A percentile compares a stretch with the other conserved stretches of the same genome.
Evolutionary conservation across 805 yeast genomes (phyloP).

Genomic region (Saccharomycopsis babjevae): DNA sequence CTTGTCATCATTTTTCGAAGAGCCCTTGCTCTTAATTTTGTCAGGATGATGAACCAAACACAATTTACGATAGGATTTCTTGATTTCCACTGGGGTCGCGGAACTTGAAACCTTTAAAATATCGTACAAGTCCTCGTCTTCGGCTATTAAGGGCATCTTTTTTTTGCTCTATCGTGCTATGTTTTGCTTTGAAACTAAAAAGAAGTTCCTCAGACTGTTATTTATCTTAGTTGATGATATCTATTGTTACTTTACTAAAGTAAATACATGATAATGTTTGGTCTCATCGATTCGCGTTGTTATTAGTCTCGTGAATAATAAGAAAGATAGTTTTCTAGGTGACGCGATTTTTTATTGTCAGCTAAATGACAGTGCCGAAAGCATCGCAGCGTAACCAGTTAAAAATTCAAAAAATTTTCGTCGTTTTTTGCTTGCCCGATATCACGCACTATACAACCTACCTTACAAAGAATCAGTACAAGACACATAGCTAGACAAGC

Average conservation of each 20-base stretch:
- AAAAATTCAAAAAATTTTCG: neutral
- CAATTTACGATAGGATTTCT: conserved; percentile 53
- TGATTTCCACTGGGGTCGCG: conserved; percentile 45
- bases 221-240: no score
- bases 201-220: no score
- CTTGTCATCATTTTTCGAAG: conserved; percentile 25
- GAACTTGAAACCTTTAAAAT: conserved; percentile 33
- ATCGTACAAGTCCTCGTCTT: conserved; percentile 43
- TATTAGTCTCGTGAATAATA: no score
- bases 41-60: conserved; percentile 68
- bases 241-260: neutral
- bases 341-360: neutral
- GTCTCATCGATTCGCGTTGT: neutral
- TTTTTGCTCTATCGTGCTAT: neutral
- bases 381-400: neutral
- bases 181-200: no score
- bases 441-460: no score
- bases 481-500: no score
- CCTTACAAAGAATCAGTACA: no score
- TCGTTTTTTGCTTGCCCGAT: no score
- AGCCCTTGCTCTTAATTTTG: conserved; percentile 35
- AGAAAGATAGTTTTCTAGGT: no score
- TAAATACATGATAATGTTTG: no score
- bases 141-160: neutral
- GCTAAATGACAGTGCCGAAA: neutral